Base-by-base conservation (phyloP, 306 rosid genomes). In the Lablab purpureus region DNA sequence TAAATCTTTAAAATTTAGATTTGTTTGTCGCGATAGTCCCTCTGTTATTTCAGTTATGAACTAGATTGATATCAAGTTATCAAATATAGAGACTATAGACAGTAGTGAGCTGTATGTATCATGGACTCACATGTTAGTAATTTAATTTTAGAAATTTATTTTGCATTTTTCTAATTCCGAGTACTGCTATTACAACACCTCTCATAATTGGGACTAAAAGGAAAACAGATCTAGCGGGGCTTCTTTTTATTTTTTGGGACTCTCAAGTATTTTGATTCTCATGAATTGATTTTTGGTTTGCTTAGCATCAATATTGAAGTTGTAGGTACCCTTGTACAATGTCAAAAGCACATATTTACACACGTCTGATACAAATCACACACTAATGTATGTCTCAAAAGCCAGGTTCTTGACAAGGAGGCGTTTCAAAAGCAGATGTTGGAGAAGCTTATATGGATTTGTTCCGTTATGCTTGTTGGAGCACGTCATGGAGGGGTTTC, bases 401-500 rank as follows among this genome's bases (percentile, higher is more conserved):
- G 62, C 30, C 81, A 93, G 99, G 89, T 95, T 85, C 91, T 93
- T n/a, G 88, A 78, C 34, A 87, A 88, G 91, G 94, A 93, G 75
- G 91, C 87, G 17, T 93, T 95, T 85, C 91, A 89, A 72, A 95
- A 91, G 80, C 98, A 93, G 87, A 95, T 93, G 98, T 83, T 93
- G 41, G 99, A 95, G 88, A 95, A 95, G 90, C 86, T 95, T 67
- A 93, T 95, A 84, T 95, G 99, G 99, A 93, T 95, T 81, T 91
- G 85, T 34, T 87, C 99, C 14, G 90, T 93, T 85, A 95, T 95
- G 99, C 96, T 95, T 81, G 99, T 93, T 34, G 98, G 99, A 85
- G 87, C 97, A 64, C 97, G 97, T 78, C 90, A 90, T 79, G 96
- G 94, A 5, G 91, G 98, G 47, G 88, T 90, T 69, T 67, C 91